phyloP scores from a whole-genome alignment of 1,139 yeast genomes.

The Taiozyma sp. region DNA sequence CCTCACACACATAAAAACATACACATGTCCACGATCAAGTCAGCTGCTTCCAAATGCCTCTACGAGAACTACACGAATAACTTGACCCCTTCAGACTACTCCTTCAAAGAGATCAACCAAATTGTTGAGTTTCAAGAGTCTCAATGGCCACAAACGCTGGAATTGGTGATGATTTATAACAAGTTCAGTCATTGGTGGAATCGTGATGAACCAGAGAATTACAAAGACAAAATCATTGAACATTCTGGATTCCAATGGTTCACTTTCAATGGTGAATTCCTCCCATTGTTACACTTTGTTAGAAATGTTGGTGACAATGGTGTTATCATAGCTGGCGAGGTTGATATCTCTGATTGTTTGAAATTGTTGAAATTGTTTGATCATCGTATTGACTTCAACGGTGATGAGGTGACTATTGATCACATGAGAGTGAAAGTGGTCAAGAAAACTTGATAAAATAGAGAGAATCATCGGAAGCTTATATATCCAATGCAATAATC shows the following conservation, averaged over 20 bases:
- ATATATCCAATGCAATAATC: too few species aligned
- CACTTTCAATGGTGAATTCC: neutral
- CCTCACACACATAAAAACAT: neutral
- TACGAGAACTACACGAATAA: neutral
- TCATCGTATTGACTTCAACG: neutral
- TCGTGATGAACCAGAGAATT: neutral
- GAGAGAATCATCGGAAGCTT: too few species aligned
- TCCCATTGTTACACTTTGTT: neutral
- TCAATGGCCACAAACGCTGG: neutral
- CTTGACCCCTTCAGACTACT: neutral
- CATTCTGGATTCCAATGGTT: neutral
- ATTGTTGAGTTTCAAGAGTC: neutral
- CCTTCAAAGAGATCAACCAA: neutral
- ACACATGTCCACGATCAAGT: neutral
- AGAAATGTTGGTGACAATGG: neutral
- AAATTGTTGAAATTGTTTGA: neutral
- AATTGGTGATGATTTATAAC: neutral
- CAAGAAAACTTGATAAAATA: too few species aligned
- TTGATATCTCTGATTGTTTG: neutral
- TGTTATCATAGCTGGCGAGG: constrained; percentile 4
- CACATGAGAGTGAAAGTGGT: neutral
- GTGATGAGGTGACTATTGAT: neutral
- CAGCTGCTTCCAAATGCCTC: neutral
- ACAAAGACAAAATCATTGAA: neutral
- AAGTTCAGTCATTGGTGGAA: neutral